These are phyloP conservation scores for Entelexis paramagnoliae DNA, from an alignment of 1,139 yeast genomes.

Conservation along the genomic window DNA sequence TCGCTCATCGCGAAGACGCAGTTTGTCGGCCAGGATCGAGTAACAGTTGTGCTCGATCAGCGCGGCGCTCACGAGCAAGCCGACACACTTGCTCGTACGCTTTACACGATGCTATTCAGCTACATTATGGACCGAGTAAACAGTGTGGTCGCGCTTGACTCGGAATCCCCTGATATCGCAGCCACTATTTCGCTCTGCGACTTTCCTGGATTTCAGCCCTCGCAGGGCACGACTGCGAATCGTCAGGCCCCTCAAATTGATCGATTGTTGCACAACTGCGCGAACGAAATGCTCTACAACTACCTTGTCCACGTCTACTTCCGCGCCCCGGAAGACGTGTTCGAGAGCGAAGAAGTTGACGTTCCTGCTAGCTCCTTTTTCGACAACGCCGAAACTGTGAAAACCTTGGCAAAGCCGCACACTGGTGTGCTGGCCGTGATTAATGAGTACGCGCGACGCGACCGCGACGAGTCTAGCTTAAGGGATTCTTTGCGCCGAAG, in stretches of 20 bases:
- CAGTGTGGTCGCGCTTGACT: constrained; percentile 29
- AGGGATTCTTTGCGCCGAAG: constrained; percentile 31
- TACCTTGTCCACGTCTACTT: constrained; percentile 33
- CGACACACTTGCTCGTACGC: constrained; percentile 37
- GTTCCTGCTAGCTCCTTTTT: constrained; percentile 34
- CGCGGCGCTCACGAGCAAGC: constrained; percentile 37
- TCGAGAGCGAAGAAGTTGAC: constrained; percentile 35
- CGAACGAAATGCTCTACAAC: constrained; percentile 36
- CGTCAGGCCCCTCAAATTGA: constrained; percentile 30
- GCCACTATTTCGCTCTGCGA: constrained; percentile 34
- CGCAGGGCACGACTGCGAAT: constrained; percentile 14
- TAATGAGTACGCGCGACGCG: constrained; percentile 35
- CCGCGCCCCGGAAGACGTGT: constrained; percentile 33
- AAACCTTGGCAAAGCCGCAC: constrained; percentile 32
- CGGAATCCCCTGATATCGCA: constrained; percentile 30
- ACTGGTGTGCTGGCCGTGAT: constrained; percentile 34
- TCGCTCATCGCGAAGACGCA: constrained; percentile 36
- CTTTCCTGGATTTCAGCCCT: constrained; percentile 37
- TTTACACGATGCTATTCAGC: constrained; percentile 35
- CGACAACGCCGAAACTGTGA: constrained; percentile 36
- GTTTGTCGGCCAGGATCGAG: constrained; percentile 33
- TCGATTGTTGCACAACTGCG: constrained; percentile 35
- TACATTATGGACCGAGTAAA: constrained; percentile 36
- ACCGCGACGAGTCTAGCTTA: constrained; percentile 31
- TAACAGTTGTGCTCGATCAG: constrained; percentile 35